These are phyloP conservation scores for Tuber calosporum DNA, from an alignment of 495 filamentous ascomycete species.

Conservation along the genomic window DNA sequence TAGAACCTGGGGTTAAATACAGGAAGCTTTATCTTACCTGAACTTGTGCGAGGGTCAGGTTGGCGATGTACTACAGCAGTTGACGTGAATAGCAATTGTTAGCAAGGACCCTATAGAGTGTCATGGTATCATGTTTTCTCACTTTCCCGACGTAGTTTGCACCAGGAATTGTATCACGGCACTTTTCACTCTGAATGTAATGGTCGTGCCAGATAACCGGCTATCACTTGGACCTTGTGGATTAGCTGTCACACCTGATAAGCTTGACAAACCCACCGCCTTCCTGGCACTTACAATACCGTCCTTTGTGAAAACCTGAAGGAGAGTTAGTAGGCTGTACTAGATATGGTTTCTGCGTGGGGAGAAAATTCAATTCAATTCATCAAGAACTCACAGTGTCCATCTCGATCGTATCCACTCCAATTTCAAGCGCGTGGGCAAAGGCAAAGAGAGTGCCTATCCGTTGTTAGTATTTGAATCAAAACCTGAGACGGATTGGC, in stretches of 20 bases:
- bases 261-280: not conserved
- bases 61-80: conserved; percentile 36
- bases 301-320: conserved; percentile 40
- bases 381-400: conserved; percentile 21
- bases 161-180: conserved; percentile 32
- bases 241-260: not conserved
- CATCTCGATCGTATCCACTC: conserved; percentile 40
- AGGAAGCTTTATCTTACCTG: conserved; percentile 27
- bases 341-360: not conserved
- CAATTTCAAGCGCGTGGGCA: conserved; percentile 40
- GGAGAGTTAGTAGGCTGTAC: not conserved
- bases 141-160: conserved; percentile 40
- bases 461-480: not conserved
- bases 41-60: conserved; percentile 41
- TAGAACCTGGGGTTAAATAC: not conserved
- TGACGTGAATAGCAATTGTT: not conserved
- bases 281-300: conserved; percentile 31
- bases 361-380: not conserved
- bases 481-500: not conserved
- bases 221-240: conserved; percentile 13
- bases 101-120: not conserved
- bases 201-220: conserved; percentile 43
- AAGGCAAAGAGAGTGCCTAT: conserved; percentile 38
- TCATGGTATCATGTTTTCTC: not conserved
- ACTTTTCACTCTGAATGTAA: conserved; percentile 34